phyloP scores from a whole-genome alignment of 2,329 filamentous ascomycete species.

The Ambrosiella xylebori region DNA sequence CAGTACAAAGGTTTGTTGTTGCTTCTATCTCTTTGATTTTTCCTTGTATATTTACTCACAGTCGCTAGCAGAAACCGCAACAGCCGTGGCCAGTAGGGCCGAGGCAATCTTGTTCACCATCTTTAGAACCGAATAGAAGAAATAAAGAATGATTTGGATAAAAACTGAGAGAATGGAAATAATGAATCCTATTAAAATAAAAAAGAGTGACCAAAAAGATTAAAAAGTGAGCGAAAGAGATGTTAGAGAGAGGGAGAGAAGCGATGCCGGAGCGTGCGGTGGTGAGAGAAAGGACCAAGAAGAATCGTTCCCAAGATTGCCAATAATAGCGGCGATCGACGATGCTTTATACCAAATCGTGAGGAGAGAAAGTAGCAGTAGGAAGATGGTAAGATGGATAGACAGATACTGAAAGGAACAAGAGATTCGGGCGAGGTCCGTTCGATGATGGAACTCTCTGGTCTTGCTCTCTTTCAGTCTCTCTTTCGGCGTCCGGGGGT shows the following conservation, averaged over 20 bases:
- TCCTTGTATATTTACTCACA: neutral
- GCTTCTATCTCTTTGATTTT: neutral
- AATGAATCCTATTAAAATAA: neutral
- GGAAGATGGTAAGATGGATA: neutral
- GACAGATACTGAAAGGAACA: neutral
- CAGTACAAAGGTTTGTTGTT: neutral
- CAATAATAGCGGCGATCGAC: neutral
- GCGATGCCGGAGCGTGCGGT: neutral
- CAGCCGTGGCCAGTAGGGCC: slow-evolving; percentile 1
- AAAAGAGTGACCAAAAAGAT: neutral
- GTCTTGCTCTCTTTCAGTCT: neutral
- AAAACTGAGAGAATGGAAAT: neutral
- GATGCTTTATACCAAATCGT: slow-evolving; percentile 1
- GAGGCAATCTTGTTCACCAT: slow-evolving; percentile 3
- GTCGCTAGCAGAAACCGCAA: neutral
- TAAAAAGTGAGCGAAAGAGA: neutral
- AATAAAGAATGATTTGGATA: neutral
- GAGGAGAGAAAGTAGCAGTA: neutral
- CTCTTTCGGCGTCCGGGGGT: too few relatives aligned
- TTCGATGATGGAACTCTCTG: neutral
- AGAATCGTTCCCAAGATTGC: neutral
- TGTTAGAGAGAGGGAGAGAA: neutral
- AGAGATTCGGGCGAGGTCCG: neutral
- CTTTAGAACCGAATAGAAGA: neutral
- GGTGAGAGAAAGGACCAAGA: neutral